These are phyloP conservation scores for Musa troglodytarum DNA, from an alignment of 176 grass and related monocot genomes.

Conservation along the genomic window DNA sequence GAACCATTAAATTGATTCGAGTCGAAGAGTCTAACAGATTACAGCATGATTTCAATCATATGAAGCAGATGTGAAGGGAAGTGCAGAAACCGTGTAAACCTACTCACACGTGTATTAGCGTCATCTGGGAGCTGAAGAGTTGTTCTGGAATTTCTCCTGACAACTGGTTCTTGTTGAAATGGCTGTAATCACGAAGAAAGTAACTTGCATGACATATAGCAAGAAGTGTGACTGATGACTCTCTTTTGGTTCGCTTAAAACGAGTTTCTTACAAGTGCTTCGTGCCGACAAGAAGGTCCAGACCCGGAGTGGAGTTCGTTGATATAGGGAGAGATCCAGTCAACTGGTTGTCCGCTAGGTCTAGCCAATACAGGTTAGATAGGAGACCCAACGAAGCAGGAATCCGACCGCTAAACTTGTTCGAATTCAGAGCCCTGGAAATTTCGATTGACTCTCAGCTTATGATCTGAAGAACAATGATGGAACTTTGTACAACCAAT, in stretches of 20 bases:
- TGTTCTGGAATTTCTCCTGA: slow-evolving; percentile 38
- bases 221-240: too few relatives aligned
- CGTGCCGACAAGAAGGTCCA: slow-evolving; percentile 46
- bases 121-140: slow-evolving; percentile 60
- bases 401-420: slow-evolving; percentile 63
- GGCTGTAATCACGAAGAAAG: slow-evolving; percentile 25
- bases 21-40: slow-evolving; percentile 54
- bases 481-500: background rate
- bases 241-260: too few relatives aligned
- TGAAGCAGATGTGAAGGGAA: slow-evolving; percentile 6
- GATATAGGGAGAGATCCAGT: slow-evolving; percentile 67
- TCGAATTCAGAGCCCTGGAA: slow-evolving; percentile 67
- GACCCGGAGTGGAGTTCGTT: slow-evolving; percentile 33
- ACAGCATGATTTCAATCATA: slow-evolving; percentile 19
- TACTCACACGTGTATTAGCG: slow-evolving; percentile 58
- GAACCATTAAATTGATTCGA: slow-evolving; percentile 56
- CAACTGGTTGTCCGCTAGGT: slow-evolving; percentile 65
- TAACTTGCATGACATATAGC: background rate
- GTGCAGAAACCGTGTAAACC: slow-evolving; percentile 2
- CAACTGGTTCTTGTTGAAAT: slow-evolving; percentile 84
- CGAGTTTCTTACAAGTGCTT: slow-evolving; percentile 55
- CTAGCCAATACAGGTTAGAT: slow-evolving; percentile 62
- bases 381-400: slow-evolving; percentile 53
- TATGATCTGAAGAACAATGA: too few relatives aligned
- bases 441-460: slow-evolving; percentile 1